A percentile compares a stretch with the other conserved stretches of the same genome.
phyloP scores from a whole-genome alignment of 768 basidiomycete species.

The Kondoa malvinella region DNA sequence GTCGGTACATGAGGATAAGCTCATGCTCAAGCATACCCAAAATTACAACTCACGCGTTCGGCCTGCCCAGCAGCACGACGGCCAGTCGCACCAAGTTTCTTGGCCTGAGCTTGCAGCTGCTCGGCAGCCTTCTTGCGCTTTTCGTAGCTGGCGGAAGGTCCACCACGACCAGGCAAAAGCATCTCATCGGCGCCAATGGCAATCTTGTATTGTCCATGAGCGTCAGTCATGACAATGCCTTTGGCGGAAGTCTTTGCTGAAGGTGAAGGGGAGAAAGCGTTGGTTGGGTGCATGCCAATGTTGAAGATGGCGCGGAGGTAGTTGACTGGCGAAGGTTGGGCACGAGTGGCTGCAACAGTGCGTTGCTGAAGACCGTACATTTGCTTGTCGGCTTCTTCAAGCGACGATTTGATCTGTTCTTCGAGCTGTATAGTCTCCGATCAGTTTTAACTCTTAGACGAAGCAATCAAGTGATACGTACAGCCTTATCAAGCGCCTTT shows the following conservation, averaged over 20 bases:
- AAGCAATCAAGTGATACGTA: no score
- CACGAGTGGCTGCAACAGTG: not conserved
- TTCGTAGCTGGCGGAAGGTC: conserved; percentile 1
- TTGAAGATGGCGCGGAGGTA: conserved; percentile 19
- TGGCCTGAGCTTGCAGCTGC: not conserved
- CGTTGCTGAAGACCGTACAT: conserved; percentile 4
- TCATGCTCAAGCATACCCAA: no score
- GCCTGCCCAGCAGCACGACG: not conserved
- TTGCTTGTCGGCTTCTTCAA: conserved; percentile 5
- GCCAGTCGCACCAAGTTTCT: not conserved
- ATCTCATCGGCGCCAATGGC: conserved; percentile 34
- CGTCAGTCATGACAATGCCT: conserved; percentile 33
- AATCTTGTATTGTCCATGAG: conserved; percentile 22
- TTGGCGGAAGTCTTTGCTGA: conserved; percentile 18
- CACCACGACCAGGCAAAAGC: conserved; percentile 18
- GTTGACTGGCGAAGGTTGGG: not conserved
- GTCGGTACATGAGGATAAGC: no score
- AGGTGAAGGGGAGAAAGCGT: not conserved
- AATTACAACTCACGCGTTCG: no score
- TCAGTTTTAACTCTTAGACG: no score
- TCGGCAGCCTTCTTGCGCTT: conserved; percentile 1
- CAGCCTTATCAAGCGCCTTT: not conserved
- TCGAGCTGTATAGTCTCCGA: no score
- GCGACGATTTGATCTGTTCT: conserved; percentile 3
- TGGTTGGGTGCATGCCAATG: not conserved